Evolutionary conservation across 257 asterid species (phyloP).

Genomic region (Forsythia suspensa): DNA sequence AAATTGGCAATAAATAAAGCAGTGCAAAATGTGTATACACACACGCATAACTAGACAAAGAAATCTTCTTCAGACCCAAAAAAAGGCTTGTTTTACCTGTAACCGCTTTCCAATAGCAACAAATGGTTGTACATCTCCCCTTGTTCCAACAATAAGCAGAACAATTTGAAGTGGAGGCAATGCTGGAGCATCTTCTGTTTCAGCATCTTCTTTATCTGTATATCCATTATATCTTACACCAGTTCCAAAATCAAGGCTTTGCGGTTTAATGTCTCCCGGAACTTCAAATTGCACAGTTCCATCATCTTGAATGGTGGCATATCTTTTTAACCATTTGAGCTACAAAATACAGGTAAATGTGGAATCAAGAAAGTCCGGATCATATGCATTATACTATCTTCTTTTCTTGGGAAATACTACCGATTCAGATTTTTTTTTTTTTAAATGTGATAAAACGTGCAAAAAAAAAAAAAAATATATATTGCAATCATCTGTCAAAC

Average conservation of each 20-base stretch:
- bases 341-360: conserved; percentile 31
- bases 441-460: not conserved
- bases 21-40: not conserved
- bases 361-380: not conserved
- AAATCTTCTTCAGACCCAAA: not conserved
- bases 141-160: conserved; percentile 88
- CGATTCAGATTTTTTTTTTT: not conserved
- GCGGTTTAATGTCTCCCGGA: conserved; percentile 58
- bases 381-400: conserved; percentile 4
- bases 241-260: conserved; percentile 45
- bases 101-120: conserved; percentile 80
- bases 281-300: conserved; percentile 82
- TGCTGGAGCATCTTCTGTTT: conserved; percentile 32
- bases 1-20: not conserved
- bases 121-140: conserved; percentile 95
- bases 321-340: conserved; percentile 61
- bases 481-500: too few relatives aligned
- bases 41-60: not conserved
- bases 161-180: conserved; percentile 79
- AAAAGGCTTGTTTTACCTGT: conserved; percentile 43
- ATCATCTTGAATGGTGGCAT: conserved; percentile 64
- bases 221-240: conserved; percentile 39
- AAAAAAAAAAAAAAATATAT: not conserved
- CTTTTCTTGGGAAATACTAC: not conserved
- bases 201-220: conserved; percentile 31